A percentile compares a stretch with the other conserved stretches of the same genome.
Evolutionary conservation across 75 land plant genomes (phyloP).

Genomic region (Cryptomeria japonica): DNA sequence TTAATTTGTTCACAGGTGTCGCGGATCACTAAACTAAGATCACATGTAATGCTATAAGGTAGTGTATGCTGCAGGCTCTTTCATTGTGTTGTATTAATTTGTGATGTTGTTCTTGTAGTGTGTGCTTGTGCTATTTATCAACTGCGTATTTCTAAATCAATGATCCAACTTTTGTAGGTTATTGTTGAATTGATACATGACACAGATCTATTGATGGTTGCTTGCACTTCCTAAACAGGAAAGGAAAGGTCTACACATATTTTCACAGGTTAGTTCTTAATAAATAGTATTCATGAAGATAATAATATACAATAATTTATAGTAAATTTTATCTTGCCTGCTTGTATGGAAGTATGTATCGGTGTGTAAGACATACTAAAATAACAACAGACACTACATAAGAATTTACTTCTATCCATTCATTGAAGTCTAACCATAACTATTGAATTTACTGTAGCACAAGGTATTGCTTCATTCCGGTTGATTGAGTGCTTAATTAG

Average conservation of each 20-base stretch:
- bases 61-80: neutral
- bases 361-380: neutral
- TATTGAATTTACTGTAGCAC: neutral
- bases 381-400: neutral
- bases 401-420: neutral
- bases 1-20: conserved; percentile 1
- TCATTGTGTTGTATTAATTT: too few relatives aligned
- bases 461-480: neutral
- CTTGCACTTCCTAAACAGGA: neutral
- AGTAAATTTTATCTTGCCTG: neutral
- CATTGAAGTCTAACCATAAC: too few relatives aligned
- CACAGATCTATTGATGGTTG: neutral
- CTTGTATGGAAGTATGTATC: too few relatives aligned
- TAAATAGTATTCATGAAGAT: neutral
- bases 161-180: neutral
- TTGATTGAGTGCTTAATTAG: neutral
- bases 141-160: neutral
- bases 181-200: neutral
- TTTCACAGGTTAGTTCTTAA: neutral
- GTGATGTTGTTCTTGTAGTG: neutral
- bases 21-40: conserved; percentile 7
- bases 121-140: neutral
- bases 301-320: neutral
- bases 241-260: neutral
- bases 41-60: neutral